phyloP scores from a whole-genome alignment of 73 alveolate species.

The Vitrella brassicaformis region DNA sequence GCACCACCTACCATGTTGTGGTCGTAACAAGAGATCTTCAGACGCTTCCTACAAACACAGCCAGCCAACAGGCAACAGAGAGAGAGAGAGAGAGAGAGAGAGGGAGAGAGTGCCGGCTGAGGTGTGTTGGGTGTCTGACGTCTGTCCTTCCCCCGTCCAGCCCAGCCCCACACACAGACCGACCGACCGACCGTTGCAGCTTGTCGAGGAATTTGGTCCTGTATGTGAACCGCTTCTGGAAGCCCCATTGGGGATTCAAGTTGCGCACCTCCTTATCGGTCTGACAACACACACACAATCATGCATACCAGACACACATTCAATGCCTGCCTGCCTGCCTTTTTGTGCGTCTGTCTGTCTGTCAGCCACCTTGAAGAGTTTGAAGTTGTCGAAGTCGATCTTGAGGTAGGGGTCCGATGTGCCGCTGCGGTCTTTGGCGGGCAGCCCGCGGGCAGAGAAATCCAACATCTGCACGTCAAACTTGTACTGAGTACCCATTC shows the following conservation, averaged over 20 bases:
- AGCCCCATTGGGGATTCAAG: background rate
- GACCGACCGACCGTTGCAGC: no score
- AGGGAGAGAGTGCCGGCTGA: no score
- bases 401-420: background rate
- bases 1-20: background rate
- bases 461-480: background rate
- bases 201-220: background rate
- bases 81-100: no score
- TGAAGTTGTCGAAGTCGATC: background rate
- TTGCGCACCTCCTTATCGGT: background rate
- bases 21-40: background rate
- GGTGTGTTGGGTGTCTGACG: no score
- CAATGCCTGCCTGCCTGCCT: no score
- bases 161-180: no score
- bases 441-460: background rate
- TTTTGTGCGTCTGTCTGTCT: no score
- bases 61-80: no score
- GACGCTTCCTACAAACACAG: background rate
- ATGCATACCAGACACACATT: no score
- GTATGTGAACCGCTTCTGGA: background rate
- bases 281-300: no score
- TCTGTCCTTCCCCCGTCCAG: no score
- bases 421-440: background rate
- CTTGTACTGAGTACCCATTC: background rate
- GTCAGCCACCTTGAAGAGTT: background rate